Conservation (phyloP, 345 rosid genomes). For the Syzygium aqueum region DNA sequence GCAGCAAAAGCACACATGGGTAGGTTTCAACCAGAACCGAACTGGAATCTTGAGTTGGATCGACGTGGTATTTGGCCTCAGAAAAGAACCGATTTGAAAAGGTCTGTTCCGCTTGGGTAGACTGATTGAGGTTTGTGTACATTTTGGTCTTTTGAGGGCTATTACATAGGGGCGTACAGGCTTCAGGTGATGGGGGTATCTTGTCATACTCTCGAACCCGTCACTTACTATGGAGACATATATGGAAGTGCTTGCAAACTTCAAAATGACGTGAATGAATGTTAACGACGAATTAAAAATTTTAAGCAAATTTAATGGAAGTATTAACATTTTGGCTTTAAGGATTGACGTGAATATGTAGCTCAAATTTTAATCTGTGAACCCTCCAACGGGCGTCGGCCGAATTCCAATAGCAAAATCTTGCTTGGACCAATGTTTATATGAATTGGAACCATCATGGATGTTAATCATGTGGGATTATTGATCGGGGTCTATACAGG, state of each 20-base stretch:
- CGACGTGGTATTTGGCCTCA: background rate
- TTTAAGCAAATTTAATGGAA: background rate
- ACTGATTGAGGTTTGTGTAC: background rate
- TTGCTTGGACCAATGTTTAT: fast-evolving
- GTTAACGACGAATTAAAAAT: background rate
- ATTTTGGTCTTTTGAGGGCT: background rate
- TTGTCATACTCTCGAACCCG: background rate
- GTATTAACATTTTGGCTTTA: background rate
- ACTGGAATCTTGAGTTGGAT: background rate
- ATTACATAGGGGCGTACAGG: background rate
- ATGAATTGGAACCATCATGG: background rate
- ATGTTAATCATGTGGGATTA: background rate
- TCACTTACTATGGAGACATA: background rate
- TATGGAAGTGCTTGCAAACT: background rate
- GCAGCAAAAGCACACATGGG: background rate
- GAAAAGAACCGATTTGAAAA: background rate
- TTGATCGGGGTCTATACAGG: background rate
- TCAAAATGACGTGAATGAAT: background rate
- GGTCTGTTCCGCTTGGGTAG: background rate
- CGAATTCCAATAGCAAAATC: background rate
- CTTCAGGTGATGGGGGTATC: background rate
- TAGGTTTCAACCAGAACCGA: background rate
- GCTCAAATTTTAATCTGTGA: background rate
- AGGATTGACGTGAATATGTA: background rate
- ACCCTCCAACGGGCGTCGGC: background rate